Evolutionary conservation across 768 basidiomycete species (phyloP).

Genomic region (Lentinus tigrinus): DNA sequence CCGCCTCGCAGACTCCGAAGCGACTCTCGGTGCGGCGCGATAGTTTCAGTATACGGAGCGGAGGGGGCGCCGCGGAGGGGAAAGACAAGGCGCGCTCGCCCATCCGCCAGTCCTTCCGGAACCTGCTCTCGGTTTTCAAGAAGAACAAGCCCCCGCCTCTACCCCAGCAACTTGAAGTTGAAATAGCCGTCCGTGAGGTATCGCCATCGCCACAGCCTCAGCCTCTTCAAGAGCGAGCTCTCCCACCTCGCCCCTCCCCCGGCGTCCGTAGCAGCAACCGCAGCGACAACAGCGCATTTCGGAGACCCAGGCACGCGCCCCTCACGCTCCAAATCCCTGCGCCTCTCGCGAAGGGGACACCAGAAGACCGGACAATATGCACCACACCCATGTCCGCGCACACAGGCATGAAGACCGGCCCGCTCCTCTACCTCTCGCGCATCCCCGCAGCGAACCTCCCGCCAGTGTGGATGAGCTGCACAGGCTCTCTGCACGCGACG

Average conservation of each 20-base stretch:
- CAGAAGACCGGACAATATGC: slow-evolving; percentile 21
- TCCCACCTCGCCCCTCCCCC: background rate
- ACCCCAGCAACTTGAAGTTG: background rate
- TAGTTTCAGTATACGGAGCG: background rate
- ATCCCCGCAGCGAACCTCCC: slow-evolving; percentile 27
- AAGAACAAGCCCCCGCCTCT: slow-evolving; percentile 33
- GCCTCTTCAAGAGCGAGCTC: background rate
- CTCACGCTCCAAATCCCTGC: slow-evolving; percentile 8
- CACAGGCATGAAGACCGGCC: slow-evolving; percentile 31
- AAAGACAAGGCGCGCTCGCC: slow-evolving; percentile 52
- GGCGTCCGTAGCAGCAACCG: background rate
- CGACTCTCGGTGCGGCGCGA: background rate
- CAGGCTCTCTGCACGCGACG: slow-evolving; percentile 33
- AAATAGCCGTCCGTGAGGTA: no score
- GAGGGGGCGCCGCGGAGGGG: slow-evolving; percentile 14
- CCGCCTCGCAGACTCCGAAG: background rate
- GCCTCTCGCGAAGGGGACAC: background rate
- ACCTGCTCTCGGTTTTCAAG: slow-evolving; percentile 61
- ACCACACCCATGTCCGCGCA: slow-evolving; percentile 20
- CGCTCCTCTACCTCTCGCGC: slow-evolving; percentile 48
- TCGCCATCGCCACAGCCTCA: background rate
- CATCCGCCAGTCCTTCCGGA: slow-evolving; percentile 62
- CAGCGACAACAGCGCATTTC: background rate
- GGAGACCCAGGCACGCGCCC: background rate
- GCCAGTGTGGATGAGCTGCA: slow-evolving; percentile 53